Evolutionary conservation across 1,139 yeast genomes (phyloP), one percentile per base, ranked within the genome.

Genomic region (Lipomyces yarrowii): DNA sequence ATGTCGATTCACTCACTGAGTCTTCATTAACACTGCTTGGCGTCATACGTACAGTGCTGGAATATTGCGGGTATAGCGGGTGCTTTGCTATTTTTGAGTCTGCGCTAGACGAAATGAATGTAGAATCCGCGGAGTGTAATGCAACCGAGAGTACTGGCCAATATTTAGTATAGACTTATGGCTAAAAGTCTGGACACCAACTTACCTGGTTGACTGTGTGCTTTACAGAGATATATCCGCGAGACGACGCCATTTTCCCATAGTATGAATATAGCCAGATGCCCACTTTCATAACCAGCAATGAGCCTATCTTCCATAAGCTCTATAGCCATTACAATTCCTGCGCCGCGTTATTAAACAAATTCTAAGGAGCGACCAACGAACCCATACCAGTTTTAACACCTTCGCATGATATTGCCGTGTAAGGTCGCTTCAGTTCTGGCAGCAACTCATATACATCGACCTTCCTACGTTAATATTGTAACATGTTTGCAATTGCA

Each of bases 241-340:
- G 51, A 51, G n/a, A 69, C 60, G n/a, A 3, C 42, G 51, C 52
- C 69, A 46, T 32, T 53, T 48, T 2, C 63, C 30, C 3, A 67
- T 57, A 61, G 32, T 23, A 72, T 72, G 63, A 64, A 78, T 1
- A 71, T 68, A 1, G 73, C 74, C 2, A 79, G 73, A 61, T 75
- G 75, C 15, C 82, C 82, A 13, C 79, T 76, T 67, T 80, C 82
- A 63, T 77, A 80, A 46, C 81, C 82, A 1, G 77, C 79, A 2
- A 76, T 71, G 39, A 78, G 72, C 35, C 64, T 59, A 23, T 65
- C 60, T 10, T 66, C 66, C 15, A 65, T 60, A 26, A 77, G 68
- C 3, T 68, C 64, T 15, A 80, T 65, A 0, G 78, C 75, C 82
- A 80, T 80, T 7, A 78, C 78, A n/a, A 77, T 77, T 1, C 81